These are phyloP conservation scores for Citrus maxima DNA, from an alignment of 345 rosid species.

Conservation along the genomic window DNA sequence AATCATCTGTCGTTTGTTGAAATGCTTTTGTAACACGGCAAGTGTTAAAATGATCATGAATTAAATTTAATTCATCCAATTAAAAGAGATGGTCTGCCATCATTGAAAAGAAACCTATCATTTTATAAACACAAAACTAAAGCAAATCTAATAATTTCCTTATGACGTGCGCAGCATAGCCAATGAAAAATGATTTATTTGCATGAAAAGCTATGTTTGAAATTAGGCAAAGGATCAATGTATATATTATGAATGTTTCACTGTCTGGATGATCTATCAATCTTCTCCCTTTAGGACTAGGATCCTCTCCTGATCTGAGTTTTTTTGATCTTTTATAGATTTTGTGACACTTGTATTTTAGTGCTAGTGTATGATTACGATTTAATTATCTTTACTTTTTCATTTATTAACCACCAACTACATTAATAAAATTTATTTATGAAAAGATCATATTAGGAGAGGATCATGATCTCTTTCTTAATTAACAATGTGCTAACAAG, in stretches of 20 bases:
- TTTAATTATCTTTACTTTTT: no score
- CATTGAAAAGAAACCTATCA: conserved; percentile 26
- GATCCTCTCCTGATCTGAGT: fast-evolving
- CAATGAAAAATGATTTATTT: conserved; percentile 28
- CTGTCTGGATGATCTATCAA: conserved; percentile 13
- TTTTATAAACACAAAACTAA: conserved; percentile 16
- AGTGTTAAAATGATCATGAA: conserved; percentile 5
- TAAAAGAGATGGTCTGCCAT: conserved; percentile 35
- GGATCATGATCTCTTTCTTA: no score
- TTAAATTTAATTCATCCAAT: conserved; percentile 3
- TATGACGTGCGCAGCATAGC: conserved; percentile 24
- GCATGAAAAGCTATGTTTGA: conserved; percentile 23
- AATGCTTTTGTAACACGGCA: conserved; percentile 19
- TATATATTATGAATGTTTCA: not conserved
- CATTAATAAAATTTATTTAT: no score
- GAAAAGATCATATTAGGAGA: fast-evolving
- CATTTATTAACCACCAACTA: no score
- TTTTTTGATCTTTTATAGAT: no score
- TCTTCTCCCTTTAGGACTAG: not conserved
- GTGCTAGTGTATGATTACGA: no score
- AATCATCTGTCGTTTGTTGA: not conserved
- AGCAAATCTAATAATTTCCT: conserved; percentile 20
- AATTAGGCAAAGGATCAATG: not conserved
- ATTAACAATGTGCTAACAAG: not conserved
- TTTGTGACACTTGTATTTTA: no score